Conservation (phyloP, 2,329 filamentous ascomycete genomes). For the Dendryphion nanum region DNA sequence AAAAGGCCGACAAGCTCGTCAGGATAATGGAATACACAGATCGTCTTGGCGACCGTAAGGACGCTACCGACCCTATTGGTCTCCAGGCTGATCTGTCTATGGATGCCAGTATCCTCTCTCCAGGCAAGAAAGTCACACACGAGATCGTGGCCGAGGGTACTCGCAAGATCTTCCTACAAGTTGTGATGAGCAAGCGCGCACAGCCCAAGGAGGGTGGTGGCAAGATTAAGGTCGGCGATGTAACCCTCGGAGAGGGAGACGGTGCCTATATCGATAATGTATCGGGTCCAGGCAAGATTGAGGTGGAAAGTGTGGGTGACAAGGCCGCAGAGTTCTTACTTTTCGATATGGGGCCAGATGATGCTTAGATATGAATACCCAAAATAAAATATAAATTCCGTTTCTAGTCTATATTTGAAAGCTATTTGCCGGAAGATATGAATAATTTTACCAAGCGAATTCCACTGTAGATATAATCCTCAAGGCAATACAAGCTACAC, state of each 20-base stretch:
- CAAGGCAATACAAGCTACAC: too few species aligned
- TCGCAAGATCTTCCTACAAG: slow-evolving; percentile 74
- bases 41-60: slow-evolving; percentile 63
- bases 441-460: too few species aligned
- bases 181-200: slow-evolving; percentile 63
- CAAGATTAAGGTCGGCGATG: slow-evolving; percentile 68
- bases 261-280: slow-evolving; percentile 68
- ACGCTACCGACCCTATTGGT: slow-evolving; percentile 61
- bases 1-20: slow-evolving; percentile 69
- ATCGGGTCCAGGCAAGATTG: slow-evolving; percentile 43
- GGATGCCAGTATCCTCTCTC: slow-evolving; percentile 71
- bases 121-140: slow-evolving; percentile 67
- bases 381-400: too few species aligned
- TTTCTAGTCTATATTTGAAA: too few species aligned
- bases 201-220: slow-evolving; percentile 67
- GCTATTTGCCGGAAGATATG: too few species aligned
- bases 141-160: slow-evolving; percentile 63
- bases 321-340: slow-evolving; percentile 49
- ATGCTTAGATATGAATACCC: slow-evolving; percentile 1
- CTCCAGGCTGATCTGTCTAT: slow-evolving; percentile 84
- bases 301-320: slow-evolving; percentile 48
- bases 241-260: slow-evolving; percentile 72
- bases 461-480: too few species aligned
- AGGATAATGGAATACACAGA: slow-evolving; percentile 74
- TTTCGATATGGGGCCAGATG: slow-evolving; percentile 43